A percentile compares a stretch with the other conserved stretches of the same genome.
phyloP scores from a whole-genome alignment of 805 yeast species.

The Metschnikowia colocasiae region DNA sequence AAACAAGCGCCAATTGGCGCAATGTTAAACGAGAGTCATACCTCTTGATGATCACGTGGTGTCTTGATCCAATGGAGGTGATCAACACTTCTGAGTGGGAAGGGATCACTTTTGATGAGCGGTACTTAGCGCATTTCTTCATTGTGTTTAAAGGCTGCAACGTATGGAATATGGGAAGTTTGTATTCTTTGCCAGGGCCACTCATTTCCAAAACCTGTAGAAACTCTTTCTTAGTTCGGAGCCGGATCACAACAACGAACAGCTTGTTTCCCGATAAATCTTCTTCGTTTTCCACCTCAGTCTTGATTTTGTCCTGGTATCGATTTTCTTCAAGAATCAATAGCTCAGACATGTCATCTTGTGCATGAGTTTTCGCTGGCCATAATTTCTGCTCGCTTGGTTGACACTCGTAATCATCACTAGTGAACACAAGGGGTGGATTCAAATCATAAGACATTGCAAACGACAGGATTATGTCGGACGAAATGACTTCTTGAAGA shows the following conservation, averaged over 20 bases:
- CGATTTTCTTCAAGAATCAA: not conserved
- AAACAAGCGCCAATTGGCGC: slow-evolving; percentile 11
- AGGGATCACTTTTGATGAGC: not conserved
- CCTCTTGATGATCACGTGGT: slow-evolving; percentile 8
- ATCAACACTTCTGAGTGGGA: not conserved
- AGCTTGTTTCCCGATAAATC: not conserved
- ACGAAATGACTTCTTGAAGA: not conserved
- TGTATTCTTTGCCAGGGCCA: slow-evolving; percentile 13
- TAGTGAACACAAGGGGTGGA: not conserved
- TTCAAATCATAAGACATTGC: not conserved
- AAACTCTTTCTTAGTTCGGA: slow-evolving; percentile 1
- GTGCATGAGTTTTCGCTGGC: not conserved
- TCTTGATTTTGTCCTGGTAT: too few relatives aligned
- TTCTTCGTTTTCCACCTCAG: not conserved
- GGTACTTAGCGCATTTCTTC: slow-evolving; percentile 7
- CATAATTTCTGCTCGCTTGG: not conserved
- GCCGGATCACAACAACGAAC: slow-evolving; percentile 8
- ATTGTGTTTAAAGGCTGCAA: slow-evolving; percentile 6
- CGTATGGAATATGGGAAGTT: slow-evolving; percentile 10
- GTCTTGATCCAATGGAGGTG: not conserved
- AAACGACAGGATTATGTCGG: not conserved
- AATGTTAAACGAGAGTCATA: slow-evolving; percentile 15
- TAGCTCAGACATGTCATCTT: not conserved
- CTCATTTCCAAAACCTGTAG: slow-evolving; percentile 9
- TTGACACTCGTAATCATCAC: not conserved